A percentile compares a stretch with the other conserved stretches of the same genome.
Evolutionary conservation across 306 rosid species (phyloP).

Genomic region (Argentina anserina): DNA sequence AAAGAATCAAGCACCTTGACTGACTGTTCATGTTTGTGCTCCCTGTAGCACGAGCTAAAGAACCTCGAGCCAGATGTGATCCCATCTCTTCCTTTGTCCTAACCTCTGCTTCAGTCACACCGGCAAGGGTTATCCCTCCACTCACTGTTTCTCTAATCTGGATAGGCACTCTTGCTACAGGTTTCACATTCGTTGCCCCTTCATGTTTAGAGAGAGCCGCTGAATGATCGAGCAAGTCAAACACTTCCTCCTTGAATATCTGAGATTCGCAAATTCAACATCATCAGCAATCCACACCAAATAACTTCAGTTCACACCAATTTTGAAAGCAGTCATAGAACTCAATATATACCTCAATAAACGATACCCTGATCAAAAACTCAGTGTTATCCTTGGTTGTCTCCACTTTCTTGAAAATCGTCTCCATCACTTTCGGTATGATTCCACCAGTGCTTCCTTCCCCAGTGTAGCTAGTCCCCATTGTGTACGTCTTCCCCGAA

Average conservation of each 20-base stretch:
- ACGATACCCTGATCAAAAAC: slow-evolving; percentile 75
- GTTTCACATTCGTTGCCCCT: slow-evolving; percentile 36
- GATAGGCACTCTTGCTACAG: slow-evolving; percentile 61
- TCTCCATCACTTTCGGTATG: slow-evolving; percentile 72
- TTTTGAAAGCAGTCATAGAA: not conserved
- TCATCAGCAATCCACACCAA: slow-evolving; percentile 7
- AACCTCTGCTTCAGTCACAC: slow-evolving; percentile 79
- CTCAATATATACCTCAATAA: slow-evolving; percentile 67
- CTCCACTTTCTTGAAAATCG: slow-evolving; percentile 49
- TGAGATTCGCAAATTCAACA: slow-evolving; percentile 25
- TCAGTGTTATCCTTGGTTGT: slow-evolving; percentile 42
- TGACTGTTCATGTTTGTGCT: slow-evolving; percentile 93
- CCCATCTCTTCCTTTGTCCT: slow-evolving; percentile 83
- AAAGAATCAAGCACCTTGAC: slow-evolving; percentile 52
- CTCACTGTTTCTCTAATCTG: slow-evolving; percentile 78
- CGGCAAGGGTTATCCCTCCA: slow-evolving; percentile 92
- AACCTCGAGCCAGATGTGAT: slow-evolving; percentile 64
- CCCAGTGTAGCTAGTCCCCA: slow-evolving; percentile 67
- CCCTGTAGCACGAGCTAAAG: slow-evolving; percentile 79
- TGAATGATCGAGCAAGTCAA: slow-evolving; percentile 70
- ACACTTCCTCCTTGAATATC: slow-evolving; percentile 94
- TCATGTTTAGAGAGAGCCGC: slow-evolving; percentile 42
- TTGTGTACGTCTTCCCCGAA: slow-evolving; percentile 73
- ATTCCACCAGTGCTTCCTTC: slow-evolving; percentile 62
- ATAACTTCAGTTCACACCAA: not conserved